Percentiles rank a stretch among this genome's conserved stretches.
Conservation (phyloP, 306 rosid species). For the Corylus avellana region DNA sequence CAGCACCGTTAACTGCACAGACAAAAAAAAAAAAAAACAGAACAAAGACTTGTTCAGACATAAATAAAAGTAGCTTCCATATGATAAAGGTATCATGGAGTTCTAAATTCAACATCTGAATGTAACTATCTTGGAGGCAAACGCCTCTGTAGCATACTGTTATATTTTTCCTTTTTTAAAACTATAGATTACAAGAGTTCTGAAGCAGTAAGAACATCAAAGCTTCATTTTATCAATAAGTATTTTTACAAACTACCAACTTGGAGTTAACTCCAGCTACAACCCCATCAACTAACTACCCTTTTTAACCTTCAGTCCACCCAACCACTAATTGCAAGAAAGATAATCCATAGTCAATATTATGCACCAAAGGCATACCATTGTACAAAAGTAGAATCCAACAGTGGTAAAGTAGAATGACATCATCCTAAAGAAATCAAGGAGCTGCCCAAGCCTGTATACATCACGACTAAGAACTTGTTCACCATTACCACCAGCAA, state of each 20-base stretch:
- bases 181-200: not conserved
- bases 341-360: not conserved
- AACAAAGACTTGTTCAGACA: conserved; percentile 23
- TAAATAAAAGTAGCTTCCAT: conserved; percentile 13
- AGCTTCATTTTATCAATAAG: not conserved
- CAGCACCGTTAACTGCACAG: conserved; percentile 88
- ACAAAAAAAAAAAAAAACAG: conserved; percentile 21
- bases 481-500: conserved; percentile 94
- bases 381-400: conserved; percentile 86
- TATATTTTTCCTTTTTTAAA: not conserved
- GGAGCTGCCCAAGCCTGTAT: conserved; percentile 91
- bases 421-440: conserved; percentile 98
- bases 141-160: not conserved
- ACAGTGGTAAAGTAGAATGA: conserved; percentile 90
- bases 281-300: not conserved
- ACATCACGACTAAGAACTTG: conserved; percentile 97
- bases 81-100: not conserved
- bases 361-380: conserved; percentile 51
- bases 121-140: not conserved
- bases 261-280: not conserved
- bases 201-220: not conserved
- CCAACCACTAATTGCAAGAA: not conserved
- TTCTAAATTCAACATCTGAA: conserved; percentile 1
- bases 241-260: not conserved
- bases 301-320: not conserved